A percentile compares a stretch with the other conserved stretches of the same genome.
Evolutionary conservation across 768 basidiomycete genomes (phyloP).

Genomic region (Tulasnella sp.): DNA sequence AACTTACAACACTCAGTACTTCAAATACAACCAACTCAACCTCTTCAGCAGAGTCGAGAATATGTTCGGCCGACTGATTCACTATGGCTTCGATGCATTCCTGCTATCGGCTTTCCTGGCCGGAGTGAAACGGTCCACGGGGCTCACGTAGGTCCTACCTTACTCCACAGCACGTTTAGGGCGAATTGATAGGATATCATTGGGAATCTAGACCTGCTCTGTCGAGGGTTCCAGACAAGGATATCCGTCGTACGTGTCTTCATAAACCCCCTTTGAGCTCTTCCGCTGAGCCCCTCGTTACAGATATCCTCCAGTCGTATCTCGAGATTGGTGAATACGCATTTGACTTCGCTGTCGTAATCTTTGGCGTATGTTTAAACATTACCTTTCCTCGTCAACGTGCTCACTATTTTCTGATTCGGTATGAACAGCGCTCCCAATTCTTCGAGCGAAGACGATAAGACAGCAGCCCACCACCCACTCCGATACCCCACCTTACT

Average conservation of each 20-base stretch:
- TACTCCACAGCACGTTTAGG: constrained; percentile 17
- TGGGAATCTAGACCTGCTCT: constrained; percentile 58
- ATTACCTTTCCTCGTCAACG: not conserved
- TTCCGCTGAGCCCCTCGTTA: not conserved
- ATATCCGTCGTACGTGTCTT: constrained; percentile 67
- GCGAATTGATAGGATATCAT: not conserved
- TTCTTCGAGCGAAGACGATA: constrained; percentile 63
- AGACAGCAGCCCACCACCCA: constrained; percentile 16
- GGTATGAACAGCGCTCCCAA: constrained; percentile 53
- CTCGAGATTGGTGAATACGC: constrained; percentile 81
- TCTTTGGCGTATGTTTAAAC: constrained; percentile 63
- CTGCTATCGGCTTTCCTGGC: constrained; percentile 78
- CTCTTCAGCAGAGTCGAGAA: not conserved
- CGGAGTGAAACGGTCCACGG: constrained; percentile 78
- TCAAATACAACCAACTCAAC: not conserved
- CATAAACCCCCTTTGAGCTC: constrained; percentile 5
- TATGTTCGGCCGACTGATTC: constrained; percentile 69
- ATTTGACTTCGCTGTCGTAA: constrained; percentile 81
- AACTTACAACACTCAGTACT: not conserved
- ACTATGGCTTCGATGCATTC: constrained; percentile 70
- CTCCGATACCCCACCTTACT: constrained; percentile 10
- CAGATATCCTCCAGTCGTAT: constrained; percentile 72
- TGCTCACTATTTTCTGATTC: constrained; percentile 20
- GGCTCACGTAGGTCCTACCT: constrained; percentile 63
- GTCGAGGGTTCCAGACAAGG: constrained; percentile 78